Evolutionary conservation across 192 early-diverging fungal genomes (phyloP), one percentile per base, ranked within the genome.

Genomic region (Coemansia sp.): DNA sequence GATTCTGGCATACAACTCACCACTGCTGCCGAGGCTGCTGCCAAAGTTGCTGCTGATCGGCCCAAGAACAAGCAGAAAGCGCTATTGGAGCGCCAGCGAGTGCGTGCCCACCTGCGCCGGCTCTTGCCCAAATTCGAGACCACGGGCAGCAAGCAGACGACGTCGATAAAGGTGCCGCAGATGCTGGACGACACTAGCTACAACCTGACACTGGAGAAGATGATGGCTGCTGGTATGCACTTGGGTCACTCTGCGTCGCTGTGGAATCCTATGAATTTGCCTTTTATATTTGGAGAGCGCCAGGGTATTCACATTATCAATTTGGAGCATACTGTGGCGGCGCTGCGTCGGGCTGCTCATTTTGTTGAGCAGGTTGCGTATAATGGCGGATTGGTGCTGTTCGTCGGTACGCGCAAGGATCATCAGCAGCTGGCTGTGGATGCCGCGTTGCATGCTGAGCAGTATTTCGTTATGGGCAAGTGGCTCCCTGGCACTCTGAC

Each of bases 231-330:
- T 13, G 90, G 90, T 57, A 81, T 95, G 64, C 96, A 98, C 76
- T 73, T 98, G 59, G 96, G 96, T 52, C 95, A 97, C 77, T 81
- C 85, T 9, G 85, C 84, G 25, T 84, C 85, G 23, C 72, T 84
- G 37, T 94, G 90, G 92, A 89, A 96, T 65, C 88, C 90, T 14
- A 66, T 85, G 64, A 96, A 92, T 43, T 77, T 94, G 53, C 90
- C 92, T 6, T 95, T 87, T 74, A 94, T 98, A 43, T 93, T 90
- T 70, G 96, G 96, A 57, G 86, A 88, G 21, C 90, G 96, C 43
- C 77, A 89, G 42, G 94, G 94, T 28, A 88, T 97, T 35, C 91
- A 91, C 67, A 91, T 98, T 61, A 95, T 98, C 82, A 95, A 98
- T 70, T 73, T 95, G 50, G 95, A 98, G 64, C 90, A 94, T 41